Evolutionary conservation across 345 rosid species (phyloP), one percentile per base, ranked within the genome.

Genomic region (Clarkia xantiana): DNA sequence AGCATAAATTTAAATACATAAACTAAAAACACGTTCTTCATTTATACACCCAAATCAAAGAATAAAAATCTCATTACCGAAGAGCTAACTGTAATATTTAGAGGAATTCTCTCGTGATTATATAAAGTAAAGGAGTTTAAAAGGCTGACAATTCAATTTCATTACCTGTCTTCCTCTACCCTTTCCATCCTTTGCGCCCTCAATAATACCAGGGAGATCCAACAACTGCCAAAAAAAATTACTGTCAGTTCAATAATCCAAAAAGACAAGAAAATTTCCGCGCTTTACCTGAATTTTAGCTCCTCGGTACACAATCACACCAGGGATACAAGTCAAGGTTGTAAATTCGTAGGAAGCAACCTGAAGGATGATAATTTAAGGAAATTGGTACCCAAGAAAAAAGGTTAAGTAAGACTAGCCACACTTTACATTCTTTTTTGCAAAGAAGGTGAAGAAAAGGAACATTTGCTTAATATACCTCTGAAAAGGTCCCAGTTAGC

Each of bases 181-280:
- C 64, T 91, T 91, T 63, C 98, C 98, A 59, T 91, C 98, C 76
- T 91, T 91, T 25, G 96, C 98, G 70, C 98, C 98, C 75, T 91
- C 98, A 49, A 91, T 91, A 60, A 91, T 91, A 60, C 98, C 96
- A 55, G 96, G 96, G 40, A 91, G 96, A 75, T 91, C 96, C 66
- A 91, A 67, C 61, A 91, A 64, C 98, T 91, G 85, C 59, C 56
- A 64, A 54, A 50, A 39, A 62, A 47, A 52, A 10, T 2, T 44
- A 39, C 53, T 18, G 18, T 41, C 19, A 40, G 18, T 6, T 14
- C 9, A 42, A 43, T 34, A 60, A 49, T 11, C 14, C 10, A 22
- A 7, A 42, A 58, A 51, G 38, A 20, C 12, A 20, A 41, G 38
- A 20, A 18, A 34, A 44, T 19, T 22, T 41, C 34, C 36, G 11